Evolutionary conservation across 495 filamentous ascomycete genomes (phyloP), one percentile per base, ranked within the genome.

Genomic region (Aspergillus homomorphus): DNA sequence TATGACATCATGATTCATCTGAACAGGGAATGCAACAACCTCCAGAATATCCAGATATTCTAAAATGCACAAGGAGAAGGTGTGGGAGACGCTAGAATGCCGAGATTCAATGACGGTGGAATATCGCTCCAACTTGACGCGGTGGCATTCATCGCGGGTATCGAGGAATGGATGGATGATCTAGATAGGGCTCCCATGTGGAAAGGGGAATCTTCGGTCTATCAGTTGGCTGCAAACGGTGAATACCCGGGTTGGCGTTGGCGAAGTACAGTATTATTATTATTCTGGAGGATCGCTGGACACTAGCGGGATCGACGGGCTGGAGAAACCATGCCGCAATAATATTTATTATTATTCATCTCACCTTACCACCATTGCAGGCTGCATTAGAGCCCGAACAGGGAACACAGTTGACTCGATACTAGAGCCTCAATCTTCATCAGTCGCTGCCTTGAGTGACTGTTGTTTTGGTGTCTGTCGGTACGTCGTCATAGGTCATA

Each of bases 131-230:
- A 45, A 51, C 56, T 24, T 24, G 45, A 16, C 52, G 49, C 42
- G 50, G 4, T 10, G 10, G 41, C 56, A 51, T 49, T 38, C 51
- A 30, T 18, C 42, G 60, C 56, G 45, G 53, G 44, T 59, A 56
- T 58, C 56, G 56, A 41, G 63, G 57, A 61, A 54, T 51, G 58
- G 33, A 61, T 56, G 58, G 54, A 49, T 48, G 45, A 55, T 60
- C 57, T 43, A 26, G n/a, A n/a, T n/a, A n/a, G 50, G 57, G 42
- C 49, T n/a, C 58, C 64, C 64, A 63, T 66, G 64, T 63, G 64
- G 63, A 62, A 63, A 24, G 44, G 46, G 51, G 44, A 51, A 38
- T 38, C 33, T 38, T 5, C 15, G 33, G 6, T 28, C 26, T 28
- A 9, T 28, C 9, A 28, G 26, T 9, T 38, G 12, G 7, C 33